Base-by-base conservation (phyloP, 352 stramenopile species). In the Phytophthora boehmeriae region DNA sequence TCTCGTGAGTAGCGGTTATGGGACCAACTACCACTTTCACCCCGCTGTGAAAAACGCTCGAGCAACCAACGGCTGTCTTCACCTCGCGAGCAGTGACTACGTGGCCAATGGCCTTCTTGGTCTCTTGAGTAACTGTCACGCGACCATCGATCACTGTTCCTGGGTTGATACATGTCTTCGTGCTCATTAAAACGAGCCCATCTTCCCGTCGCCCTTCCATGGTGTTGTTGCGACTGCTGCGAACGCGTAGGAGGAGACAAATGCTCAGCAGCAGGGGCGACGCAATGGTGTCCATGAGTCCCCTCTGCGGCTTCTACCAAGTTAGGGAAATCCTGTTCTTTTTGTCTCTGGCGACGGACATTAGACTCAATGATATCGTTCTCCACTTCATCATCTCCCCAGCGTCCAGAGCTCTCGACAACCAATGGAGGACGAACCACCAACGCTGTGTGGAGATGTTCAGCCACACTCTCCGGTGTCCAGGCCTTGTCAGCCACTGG, bases 311-410 rank as follows among this genome's bases (percentile, higher is more conserved):
- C 36, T 25, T 79, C 59, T 17, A 62, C 67, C 6, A 86, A 68
- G 43, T 78, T 61, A 1, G 74, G 73, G 41, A 88, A 86, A 9
- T 90, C 69, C 5, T 49, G 59, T 5, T 80, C 53, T 10, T 64
- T 61, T 34, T 76, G 63, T 34, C 44, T 46, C 17, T 71, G 52
- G 14, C 66, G 63, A 22, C 64, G 39, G 20, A 71, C 53, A 22
- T 76, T 68, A 9, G 64, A 71, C 4, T 66, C 68, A 4, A 51
- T 54, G 38, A 89, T 79, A 53, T 93, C 82, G 17, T 88, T 63
- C 46, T 92, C 82, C 5, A 92, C 76, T 0, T 76, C 80, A n/a
- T 93, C 84, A 46, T 90, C 84, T 10, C 82, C 82, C 84, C 84
- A 93, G 3, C 80, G 78, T 1, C 82, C 80, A 4, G 71, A 76